A percentile compares a stretch with the other conserved stretches of the same genome.
phyloP scores from a whole-genome alignment of 495 filamentous ascomycete genomes.

The Xylaria intraflava region DNA sequence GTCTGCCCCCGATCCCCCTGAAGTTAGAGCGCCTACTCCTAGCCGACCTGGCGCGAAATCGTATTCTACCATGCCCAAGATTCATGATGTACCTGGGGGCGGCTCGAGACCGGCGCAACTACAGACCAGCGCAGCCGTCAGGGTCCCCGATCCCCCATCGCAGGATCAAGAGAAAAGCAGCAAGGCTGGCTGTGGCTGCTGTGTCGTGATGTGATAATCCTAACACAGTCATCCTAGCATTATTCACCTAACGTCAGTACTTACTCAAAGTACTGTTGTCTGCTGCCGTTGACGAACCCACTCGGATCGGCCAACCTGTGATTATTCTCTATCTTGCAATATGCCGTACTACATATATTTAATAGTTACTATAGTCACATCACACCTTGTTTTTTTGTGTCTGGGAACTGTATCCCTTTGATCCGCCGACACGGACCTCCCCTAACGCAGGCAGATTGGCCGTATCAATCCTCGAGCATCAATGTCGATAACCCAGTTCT shows the following conservation, averaged over 20 bases:
- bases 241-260: conserved; percentile 4
- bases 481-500: not conserved
- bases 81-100: conserved; percentile 36
- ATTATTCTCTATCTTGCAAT: conserved; percentile 12
- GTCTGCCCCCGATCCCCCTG: conserved; percentile 34
- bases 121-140: conserved; percentile 17
- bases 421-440: not conserved
- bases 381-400: conserved; percentile 20
- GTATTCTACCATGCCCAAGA: conserved; percentile 54
- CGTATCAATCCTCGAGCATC: not conserved
- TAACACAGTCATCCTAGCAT: conserved; percentile 10
- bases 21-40: conserved; percentile 34
- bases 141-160: conserved; percentile 33
- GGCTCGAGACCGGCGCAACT: conserved; percentile 29
- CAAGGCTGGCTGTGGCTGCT: conserved; percentile 47
- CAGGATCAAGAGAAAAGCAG: conserved; percentile 26
- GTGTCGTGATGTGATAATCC: conserved; percentile 45
- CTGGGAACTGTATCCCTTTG: conserved; percentile 6
- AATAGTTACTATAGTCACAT: conserved; percentile 14
- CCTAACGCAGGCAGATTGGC: not conserved
- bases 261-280: not conserved
- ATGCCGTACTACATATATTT: conserved; percentile 19
- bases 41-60: conserved; percentile 42
- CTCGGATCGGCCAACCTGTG: conserved; percentile 20
- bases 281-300: conserved; percentile 11